phyloP scores from a whole-genome alignment of 1,284 basidiomycete species.

The Ceratobasidium sp. region DNA sequence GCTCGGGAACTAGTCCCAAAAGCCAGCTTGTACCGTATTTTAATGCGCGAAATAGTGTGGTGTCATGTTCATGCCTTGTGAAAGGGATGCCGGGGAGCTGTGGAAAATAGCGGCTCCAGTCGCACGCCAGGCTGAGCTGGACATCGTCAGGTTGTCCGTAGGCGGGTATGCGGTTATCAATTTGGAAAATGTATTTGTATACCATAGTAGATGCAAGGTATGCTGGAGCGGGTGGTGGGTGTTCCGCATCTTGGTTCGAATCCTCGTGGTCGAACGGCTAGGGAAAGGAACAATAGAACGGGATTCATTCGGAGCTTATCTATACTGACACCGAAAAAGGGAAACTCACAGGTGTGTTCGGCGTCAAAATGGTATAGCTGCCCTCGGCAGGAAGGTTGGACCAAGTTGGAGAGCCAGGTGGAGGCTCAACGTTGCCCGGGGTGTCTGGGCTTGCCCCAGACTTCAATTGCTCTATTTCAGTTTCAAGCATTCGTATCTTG shows the following conservation, averaged over 20 bases:
- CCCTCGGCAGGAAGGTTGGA: not conserved
- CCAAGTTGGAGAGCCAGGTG: not conserved
- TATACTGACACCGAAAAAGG: too few species aligned
- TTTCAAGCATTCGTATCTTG: constrained; percentile 1
- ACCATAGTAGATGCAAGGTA: not conserved
- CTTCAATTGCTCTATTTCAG: constrained; percentile 8
- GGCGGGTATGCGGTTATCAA: not conserved
- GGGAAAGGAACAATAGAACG: too few species aligned
- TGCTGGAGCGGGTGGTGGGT: not conserved
- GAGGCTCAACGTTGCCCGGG: not conserved
- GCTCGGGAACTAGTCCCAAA: constrained; percentile 11
- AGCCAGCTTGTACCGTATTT: constrained; percentile 34
- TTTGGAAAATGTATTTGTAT: constrained; percentile 37
- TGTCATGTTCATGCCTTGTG: constrained; percentile 19
- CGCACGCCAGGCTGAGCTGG: constrained; percentile 14
- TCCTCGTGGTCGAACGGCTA: not conserved
- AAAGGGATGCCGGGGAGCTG: not conserved
- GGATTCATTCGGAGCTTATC: too few species aligned
- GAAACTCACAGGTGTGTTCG: too few species aligned
- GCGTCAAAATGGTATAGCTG: too few species aligned
- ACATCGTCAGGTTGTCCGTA: constrained; percentile 9
- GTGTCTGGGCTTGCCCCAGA: not conserved
- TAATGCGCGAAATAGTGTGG: not conserved
- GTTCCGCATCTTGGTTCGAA: too few species aligned
- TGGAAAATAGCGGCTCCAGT: constrained; percentile 35